Conservation (phyloP, 2,329 filamentous ascomycete species). For the Colletotrichum scovillei region DNA sequence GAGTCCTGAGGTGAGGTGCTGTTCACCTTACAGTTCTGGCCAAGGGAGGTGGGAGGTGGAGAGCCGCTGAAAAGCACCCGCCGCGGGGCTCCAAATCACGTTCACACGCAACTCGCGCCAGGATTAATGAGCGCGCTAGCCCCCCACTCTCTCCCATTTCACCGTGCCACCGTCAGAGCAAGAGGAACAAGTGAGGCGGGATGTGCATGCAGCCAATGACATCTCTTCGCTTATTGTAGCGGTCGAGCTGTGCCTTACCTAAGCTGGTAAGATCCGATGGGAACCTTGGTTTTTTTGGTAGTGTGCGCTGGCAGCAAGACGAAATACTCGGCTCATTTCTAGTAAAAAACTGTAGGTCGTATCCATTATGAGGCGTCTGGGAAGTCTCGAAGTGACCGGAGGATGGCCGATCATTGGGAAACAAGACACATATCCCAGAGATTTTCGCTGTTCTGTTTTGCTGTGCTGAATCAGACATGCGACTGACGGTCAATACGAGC, state of each 20-base stretch:
- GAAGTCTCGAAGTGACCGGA: not conserved
- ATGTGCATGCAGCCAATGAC: slow-evolving; percentile 2
- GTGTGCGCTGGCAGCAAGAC: slow-evolving; percentile 12
- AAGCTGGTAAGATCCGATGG: slow-evolving; percentile 12
- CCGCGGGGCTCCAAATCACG: slow-evolving; percentile 14
- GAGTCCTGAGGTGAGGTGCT: too few species aligned
- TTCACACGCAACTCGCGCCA: not conserved
- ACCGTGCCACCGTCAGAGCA: not conserved
- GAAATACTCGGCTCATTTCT: not conserved
- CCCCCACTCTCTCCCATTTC: slow-evolving; percentile 18
- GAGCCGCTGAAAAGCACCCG: slow-evolving; percentile 15
- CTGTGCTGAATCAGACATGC: slow-evolving; percentile 16
- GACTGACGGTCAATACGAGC: not conserved
- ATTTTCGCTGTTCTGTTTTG: not conserved
- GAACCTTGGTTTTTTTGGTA: slow-evolving; percentile 20
- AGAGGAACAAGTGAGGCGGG: slow-evolving; percentile 9
- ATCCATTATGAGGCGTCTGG: not conserved
- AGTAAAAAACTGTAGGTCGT: not conserved
- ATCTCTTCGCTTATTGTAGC: not conserved
- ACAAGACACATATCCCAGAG: slow-evolving; percentile 9
- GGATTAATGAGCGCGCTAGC: not conserved
- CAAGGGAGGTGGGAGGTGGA: not conserved
- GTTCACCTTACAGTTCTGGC: not conserved
- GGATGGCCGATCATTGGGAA: slow-evolving; percentile 12
- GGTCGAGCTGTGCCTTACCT: slow-evolving; percentile 6